These are phyloP conservation scores for Saitozyma sp. DNA, from an alignment of 768 basidiomycete species.

Conservation along the genomic window DNA sequence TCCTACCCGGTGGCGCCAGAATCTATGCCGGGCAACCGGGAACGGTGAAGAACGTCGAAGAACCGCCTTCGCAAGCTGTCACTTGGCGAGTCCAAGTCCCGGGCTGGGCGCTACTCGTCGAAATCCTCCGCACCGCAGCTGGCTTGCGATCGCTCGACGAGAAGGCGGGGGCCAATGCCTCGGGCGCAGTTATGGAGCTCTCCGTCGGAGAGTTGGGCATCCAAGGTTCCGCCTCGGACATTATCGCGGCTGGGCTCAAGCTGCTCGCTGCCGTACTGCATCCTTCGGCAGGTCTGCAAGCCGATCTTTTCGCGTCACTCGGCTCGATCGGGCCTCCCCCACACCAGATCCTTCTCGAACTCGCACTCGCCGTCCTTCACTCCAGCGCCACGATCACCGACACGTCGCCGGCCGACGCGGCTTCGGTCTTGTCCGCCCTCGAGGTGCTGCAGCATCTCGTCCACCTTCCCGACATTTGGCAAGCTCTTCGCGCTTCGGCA, in stretches of 20 bases:
- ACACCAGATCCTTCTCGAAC: conserved; percentile 7
- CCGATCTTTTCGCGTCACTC: conserved; percentile 54
- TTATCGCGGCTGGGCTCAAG: conserved; percentile 73
- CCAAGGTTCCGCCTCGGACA: conserved; percentile 63
- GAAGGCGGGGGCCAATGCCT: not conserved
- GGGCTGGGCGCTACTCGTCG: conserved; percentile 83
- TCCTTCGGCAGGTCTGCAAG: conserved; percentile 64
- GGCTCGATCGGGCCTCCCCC: conserved; percentile 75
- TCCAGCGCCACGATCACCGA: not conserved
- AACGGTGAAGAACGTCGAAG: conserved; percentile 63
- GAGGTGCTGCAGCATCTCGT: conserved; percentile 58
- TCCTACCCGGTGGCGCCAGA: conserved; percentile 62
- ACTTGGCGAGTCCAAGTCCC: conserved; percentile 74
- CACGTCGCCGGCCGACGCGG: conserved; percentile 59
- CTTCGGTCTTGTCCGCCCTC: conserved; percentile 69
- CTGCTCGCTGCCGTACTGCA: conserved; percentile 75
- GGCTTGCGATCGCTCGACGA: conserved; percentile 19
- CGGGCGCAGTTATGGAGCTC: conserved; percentile 17
- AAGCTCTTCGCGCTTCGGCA: conserved; percentile 76
- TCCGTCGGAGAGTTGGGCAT: conserved; percentile 59
- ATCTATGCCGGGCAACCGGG: conserved; percentile 70
- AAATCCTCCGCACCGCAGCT: conserved; percentile 61
- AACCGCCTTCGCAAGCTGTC: conserved; percentile 68
- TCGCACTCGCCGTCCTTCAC: conserved; percentile 3
- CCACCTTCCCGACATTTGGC: conserved; percentile 75